A percentile compares a stretch with the other conserved stretches of the same genome.
Conservation (phyloP, 768 basidiomycete genomes). For the Boletus vermiculosoides region DNA sequence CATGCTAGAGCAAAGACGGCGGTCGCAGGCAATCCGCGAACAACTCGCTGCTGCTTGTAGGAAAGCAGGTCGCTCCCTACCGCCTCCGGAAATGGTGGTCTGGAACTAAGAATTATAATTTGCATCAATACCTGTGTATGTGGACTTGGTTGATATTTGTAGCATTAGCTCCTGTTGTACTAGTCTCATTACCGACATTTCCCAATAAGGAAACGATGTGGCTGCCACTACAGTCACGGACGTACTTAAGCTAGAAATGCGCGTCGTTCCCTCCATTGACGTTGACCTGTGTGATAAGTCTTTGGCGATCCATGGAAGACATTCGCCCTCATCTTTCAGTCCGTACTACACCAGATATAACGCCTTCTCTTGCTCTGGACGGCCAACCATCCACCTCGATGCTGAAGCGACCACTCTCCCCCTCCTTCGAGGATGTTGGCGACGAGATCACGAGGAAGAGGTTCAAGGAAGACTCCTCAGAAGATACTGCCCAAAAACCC, state of each 20-base stretch:
- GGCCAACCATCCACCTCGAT: constrained; percentile 17
- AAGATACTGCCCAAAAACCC: constrained; percentile 16
- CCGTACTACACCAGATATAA: neutral
- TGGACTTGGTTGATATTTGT: neutral
- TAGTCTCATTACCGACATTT: constrained; percentile 12
- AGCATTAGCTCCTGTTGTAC: neutral
- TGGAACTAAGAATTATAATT: neutral
- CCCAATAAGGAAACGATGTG: constrained; percentile 27
- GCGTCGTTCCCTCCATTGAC: constrained; percentile 16
- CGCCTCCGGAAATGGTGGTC: constrained; percentile 22
- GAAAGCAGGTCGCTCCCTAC: constrained; percentile 45
- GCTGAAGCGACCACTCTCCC: constrained; percentile 63
- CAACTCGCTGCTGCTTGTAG: constrained; percentile 47
- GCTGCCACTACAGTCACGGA: constrained; percentile 18
- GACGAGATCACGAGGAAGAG: constrained; percentile 56
- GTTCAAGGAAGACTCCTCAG: constrained; percentile 47
- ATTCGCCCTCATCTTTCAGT: neutral
- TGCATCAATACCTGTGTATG: neutral
- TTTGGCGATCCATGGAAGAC: constrained; percentile 19
- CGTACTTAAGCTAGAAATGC: constrained; percentile 24
- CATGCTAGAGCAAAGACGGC: constrained; percentile 48
- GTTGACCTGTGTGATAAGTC: constrained; percentile 18
- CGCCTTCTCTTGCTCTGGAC: constrained; percentile 10
- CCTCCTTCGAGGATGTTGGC: constrained; percentile 52
- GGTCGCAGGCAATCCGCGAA: constrained; percentile 47